Evolutionary conservation across 2,329 filamentous ascomycete species (phyloP).

Genomic region (Periconia sp.): DNA sequence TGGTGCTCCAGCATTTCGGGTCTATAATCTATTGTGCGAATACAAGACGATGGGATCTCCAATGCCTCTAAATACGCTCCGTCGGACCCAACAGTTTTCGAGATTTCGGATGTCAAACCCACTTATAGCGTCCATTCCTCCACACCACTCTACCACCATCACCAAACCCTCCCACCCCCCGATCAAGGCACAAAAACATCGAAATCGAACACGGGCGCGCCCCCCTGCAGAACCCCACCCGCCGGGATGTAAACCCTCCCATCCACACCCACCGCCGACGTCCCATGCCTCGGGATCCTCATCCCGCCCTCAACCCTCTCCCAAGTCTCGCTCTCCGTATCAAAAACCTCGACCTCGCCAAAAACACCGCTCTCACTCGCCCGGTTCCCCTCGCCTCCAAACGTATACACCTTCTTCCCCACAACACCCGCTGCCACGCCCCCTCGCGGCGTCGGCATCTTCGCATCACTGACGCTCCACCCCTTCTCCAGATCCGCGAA

Average conservation of each 20-base stretch:
- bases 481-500: slow-evolving; percentile 18
- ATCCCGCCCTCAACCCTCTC: slow-evolving; percentile 12
- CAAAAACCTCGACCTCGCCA: slow-evolving; percentile 22
- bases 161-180: neutral
- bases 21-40: too few relatives aligned
- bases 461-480: slow-evolving; percentile 16
- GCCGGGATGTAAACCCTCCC: slow-evolving; percentile 17
- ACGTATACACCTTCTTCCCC: slow-evolving; percentile 24
- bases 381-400: slow-evolving; percentile 30
- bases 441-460: slow-evolving; percentile 28
- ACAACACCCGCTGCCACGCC: slow-evolving; percentile 21
- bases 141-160: too few relatives aligned
- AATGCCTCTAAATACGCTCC: too few relatives aligned
- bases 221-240: slow-evolving; percentile 10
- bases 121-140: too few relatives aligned
- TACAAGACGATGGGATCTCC: too few relatives aligned
- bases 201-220: slow-evolving; percentile 8
- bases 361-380: slow-evolving; percentile 18
- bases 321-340: slow-evolving; percentile 22
- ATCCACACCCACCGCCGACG: slow-evolving; percentile 13
- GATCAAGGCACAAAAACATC: slow-evolving; percentile 4
- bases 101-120: too few relatives aligned
- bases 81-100: too few relatives aligned
- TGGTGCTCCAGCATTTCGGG: too few relatives aligned
- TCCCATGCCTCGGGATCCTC: slow-evolving; percentile 18